Percentiles rank a stretch among this genome's conserved stretches.
Conservation (phyloP, 805 yeast species). For the Candida insectorum region DNA sequence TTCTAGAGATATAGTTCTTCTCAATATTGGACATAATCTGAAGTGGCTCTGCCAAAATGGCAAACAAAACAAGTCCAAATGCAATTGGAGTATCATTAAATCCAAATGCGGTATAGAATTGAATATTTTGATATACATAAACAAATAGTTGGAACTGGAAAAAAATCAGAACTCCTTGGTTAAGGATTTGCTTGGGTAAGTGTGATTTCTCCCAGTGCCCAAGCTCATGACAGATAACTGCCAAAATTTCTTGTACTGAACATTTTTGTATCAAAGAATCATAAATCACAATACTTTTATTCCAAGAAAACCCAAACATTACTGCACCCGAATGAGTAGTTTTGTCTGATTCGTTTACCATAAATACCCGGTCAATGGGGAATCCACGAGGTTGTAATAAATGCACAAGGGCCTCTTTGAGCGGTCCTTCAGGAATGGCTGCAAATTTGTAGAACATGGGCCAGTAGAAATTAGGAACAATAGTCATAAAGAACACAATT, state of each 20-base stretch:
- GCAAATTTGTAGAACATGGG: constrained; percentile 2
- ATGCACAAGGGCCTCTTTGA: too few species aligned
- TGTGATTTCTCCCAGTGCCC: constrained; percentile 1
- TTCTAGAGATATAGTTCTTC: not conserved
- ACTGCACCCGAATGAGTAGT: not conserved
- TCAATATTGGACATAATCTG: not conserved
- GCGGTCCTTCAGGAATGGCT: constrained; percentile 1
- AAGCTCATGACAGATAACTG: constrained; percentile 1
- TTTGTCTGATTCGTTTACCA: not conserved
- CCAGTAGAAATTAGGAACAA: constrained; percentile 1
- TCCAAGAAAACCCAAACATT: not conserved
- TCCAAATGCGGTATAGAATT: constrained; percentile 2
- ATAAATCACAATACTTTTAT: not conserved
- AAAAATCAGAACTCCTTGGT: not conserved
- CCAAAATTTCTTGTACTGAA: constrained; percentile 1
- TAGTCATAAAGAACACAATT: constrained; percentile 1
- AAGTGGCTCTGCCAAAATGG: constrained; percentile 2
- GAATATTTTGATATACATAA: constrained; percentile 1
- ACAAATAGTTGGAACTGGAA: constrained; percentile 1
- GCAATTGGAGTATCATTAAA: constrained; percentile 1
- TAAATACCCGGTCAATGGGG: not conserved
- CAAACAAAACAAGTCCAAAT: constrained; percentile 1
- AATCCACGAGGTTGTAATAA: not conserved
- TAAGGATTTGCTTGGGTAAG: constrained; percentile 1
- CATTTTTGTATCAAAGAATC: not conserved